Percentiles rank a stretch among this genome's conserved stretches.
Conservation (phyloP, 106 monocot genomes). For the Dioscorea zingiberensis region DNA sequence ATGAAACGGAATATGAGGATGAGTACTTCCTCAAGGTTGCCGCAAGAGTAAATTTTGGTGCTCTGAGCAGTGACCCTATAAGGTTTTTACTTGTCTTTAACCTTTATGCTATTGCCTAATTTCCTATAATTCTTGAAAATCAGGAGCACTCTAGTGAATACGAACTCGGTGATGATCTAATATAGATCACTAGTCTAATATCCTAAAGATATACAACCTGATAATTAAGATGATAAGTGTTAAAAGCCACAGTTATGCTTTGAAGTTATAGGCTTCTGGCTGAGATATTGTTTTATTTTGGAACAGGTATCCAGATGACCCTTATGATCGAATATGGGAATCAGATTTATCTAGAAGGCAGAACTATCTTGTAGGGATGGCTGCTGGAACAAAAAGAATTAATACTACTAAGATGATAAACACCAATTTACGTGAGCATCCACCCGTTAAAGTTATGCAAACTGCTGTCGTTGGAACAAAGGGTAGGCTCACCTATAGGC, state of each 20-base stretch:
- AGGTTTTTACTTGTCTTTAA: constrained; percentile 5
- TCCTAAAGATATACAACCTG: too few species aligned
- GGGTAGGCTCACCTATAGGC: constrained; percentile 33
- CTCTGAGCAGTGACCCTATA: constrained; percentile 24
- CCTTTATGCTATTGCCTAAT: too few species aligned
- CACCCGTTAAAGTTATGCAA: constrained; percentile 56
- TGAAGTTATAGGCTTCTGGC: too few species aligned
- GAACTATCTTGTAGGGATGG: constrained; percentile 50
- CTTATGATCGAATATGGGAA: constrained; percentile 51
- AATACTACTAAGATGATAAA: constrained; percentile 28
- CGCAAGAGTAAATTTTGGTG: constrained; percentile 42
- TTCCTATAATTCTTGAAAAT: too few species aligned
- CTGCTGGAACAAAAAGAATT: constrained; percentile 43
- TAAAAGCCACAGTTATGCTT: too few species aligned
- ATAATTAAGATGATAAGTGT: too few species aligned
- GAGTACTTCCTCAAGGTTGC: constrained; percentile 29
- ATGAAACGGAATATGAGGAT: constrained; percentile 29
- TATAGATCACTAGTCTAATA: too few species aligned
- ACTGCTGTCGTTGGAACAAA: constrained; percentile 43
- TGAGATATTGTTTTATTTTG: constrained; percentile 1
- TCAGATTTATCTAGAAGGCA: constrained; percentile 37
- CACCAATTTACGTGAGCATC: constrained; percentile 17
- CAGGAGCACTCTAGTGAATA: too few species aligned
- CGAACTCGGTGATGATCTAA: too few species aligned
- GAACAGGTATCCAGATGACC: constrained; percentile 49